A percentile compares a stretch with the other conserved stretches of the same genome.
These are phyloP conservation scores for Dittrichia graveolens DNA, from an alignment of 129 eudicot species.

Conservation along the genomic window DNA sequence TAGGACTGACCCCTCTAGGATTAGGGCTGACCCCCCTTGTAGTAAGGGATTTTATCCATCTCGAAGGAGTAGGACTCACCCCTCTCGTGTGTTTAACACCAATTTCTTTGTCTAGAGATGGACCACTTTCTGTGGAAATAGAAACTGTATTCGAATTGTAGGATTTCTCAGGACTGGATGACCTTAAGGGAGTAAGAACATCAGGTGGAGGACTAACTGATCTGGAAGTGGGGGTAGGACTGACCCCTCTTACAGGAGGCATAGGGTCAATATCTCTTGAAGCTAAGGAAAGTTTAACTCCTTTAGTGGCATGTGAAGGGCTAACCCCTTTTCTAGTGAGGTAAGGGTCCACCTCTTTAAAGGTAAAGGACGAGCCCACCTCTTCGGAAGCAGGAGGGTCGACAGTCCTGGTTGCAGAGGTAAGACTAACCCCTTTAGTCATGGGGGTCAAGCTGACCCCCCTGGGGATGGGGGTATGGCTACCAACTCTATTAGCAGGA, in stretches of 20 bases:
- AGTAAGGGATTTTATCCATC: constrained; percentile 15
- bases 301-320: not conserved
- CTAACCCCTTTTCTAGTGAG: not conserved
- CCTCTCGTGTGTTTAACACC: not conserved
- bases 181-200: not conserved
- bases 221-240: not conserved
- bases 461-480: not conserved
- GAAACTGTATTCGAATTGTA: not conserved
- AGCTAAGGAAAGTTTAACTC: not conserved
- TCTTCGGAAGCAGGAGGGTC: not conserved
- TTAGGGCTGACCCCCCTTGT: constrained; percentile 33
- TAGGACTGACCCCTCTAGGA: constrained; percentile 38
- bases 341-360: not conserved
- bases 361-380: not conserved
- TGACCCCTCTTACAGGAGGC: constrained; percentile 1
- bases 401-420: constrained; percentile 10
- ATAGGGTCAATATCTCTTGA: not conserved
- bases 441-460: not conserved
- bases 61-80: constrained; percentile 4
- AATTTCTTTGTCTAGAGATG: not conserved
- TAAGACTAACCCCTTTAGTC: constrained; percentile 1
- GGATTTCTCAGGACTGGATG: constrained; percentile 13
- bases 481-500: constrained; percentile 22
- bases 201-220: constrained; percentile 10
- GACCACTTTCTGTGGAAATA: not conserved